Evolutionary conservation across 2,329 filamentous ascomycete species (phyloP), one percentile per base, ranked within the genome.

Genomic region (Aspergillus transmontanensis): DNA sequence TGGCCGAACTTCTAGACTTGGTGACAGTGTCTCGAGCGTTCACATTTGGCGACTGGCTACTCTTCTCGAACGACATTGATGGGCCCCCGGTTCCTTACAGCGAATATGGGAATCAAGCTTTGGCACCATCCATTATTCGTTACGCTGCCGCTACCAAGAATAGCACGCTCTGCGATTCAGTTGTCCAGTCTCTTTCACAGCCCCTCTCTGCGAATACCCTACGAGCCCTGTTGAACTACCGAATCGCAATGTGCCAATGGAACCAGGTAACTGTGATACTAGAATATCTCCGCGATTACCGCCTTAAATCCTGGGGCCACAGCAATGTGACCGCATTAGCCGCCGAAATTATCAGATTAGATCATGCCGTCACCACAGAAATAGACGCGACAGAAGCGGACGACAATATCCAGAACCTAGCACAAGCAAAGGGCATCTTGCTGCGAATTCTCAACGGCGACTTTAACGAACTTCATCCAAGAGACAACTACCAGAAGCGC

Each of bases 111-210:
- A 75, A 85, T 64, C 80, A 80, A 34, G 75, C 76, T 55, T 75
- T 89, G 28, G 79, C 82, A 3, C 81, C 85, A 14, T 81, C 85
- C 0, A 75, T 89, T 32, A 77, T 87, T 39, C 81, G 83, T 21
- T 87, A 86, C 67, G 86, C 85, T 7, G 76, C 81, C 12, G 80
- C 82, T 21, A 82, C 83, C 12, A 75, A 80, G 45, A 82, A 87
- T 64, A 59, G 55, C 9, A 61, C 69, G 5, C 69, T 80, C 26
- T 71, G 72, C 36, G 66, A 74, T 32, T 53, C 69, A 9, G 72
- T 78, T 41, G 67, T 76, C 4, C 62, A 68, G 6, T 71, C 70
- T 14, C 67, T 79, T 54, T 36, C 60, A n/a, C 66, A 68, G n/a
- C 78, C 77, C 32, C 68, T 78, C 39, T 70, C 74, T 6, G 58